Percentiles rank a stretch among this genome's conserved stretches.
Evolutionary conservation across 257 asterid species (phyloP).

Genomic region (Fraxinus excelsior): DNA sequence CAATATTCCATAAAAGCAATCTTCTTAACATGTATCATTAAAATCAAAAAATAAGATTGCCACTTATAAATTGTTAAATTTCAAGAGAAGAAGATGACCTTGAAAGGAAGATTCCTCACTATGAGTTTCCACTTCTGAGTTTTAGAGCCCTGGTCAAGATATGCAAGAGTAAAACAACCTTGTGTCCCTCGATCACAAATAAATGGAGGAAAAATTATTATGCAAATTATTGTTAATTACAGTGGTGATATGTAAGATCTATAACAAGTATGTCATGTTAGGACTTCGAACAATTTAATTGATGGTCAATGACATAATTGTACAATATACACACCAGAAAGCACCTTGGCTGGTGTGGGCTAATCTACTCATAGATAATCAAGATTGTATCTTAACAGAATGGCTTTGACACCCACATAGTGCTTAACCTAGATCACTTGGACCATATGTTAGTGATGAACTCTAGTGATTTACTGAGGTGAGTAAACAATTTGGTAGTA

Average conservation of each 20-base stretch:
- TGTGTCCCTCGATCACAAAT: background rate
- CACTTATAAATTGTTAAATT: background rate
- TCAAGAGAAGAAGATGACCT: constrained; percentile 50
- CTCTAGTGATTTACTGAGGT: background rate
- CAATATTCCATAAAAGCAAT: constrained; percentile 26
- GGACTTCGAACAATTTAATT: background rate
- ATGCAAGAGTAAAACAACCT: constrained; percentile 15
- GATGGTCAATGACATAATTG: background rate
- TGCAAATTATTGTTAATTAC: background rate
- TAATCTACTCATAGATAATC: background rate
- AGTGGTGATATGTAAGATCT: background rate
- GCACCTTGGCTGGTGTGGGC: background rate
- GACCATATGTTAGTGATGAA: background rate
- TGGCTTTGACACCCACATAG: background rate
- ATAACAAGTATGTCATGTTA: background rate
- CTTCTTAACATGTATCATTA: background rate
- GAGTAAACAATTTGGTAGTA: background rate
- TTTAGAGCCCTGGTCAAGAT: constrained; percentile 79
- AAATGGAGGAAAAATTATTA: background rate
- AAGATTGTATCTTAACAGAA: background rate
- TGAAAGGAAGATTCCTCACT: constrained; percentile 89
- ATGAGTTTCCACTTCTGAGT: constrained; percentile 92
- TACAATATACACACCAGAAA: background rate
- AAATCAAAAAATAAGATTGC: background rate
- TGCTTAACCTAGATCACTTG: background rate